phyloP scores from a whole-genome alignment of 2,329 filamentous ascomycete species.

The Aureobasidium sp. region DNA sequence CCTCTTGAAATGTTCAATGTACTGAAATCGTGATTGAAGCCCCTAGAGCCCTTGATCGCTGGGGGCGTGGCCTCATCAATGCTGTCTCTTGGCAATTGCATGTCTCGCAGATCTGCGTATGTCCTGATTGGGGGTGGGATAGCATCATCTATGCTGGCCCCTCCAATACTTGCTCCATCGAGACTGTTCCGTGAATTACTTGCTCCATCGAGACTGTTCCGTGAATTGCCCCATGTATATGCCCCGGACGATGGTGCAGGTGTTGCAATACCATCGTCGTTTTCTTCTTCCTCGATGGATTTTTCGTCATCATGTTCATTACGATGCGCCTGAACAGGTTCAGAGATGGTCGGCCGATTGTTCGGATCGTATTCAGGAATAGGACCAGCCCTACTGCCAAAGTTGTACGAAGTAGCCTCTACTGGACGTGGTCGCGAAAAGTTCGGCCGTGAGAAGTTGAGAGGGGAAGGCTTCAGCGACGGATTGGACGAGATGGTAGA shows the following conservation, averaged over 20 bases:
- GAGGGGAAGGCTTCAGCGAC: constrained; percentile 14
- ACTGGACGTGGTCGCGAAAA: constrained; percentile 19
- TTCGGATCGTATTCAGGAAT: not conserved
- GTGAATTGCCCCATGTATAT: not conserved
- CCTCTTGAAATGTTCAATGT: not conserved
- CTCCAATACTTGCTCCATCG: not conserved
- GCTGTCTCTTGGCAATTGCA: not conserved
- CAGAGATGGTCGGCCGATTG: not conserved
- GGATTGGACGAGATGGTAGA: not conserved
- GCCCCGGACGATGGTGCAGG: not conserved
- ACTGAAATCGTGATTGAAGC: not conserved
- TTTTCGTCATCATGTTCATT: not conserved
- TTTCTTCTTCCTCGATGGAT: not conserved
- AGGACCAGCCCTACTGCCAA: not conserved
- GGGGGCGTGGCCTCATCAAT: not conserved
- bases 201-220: not conserved
- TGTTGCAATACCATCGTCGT: not conserved
- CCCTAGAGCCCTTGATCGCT: not conserved
- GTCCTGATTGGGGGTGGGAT: not conserved
- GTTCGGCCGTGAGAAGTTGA: constrained; percentile 24
- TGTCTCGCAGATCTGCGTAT: not conserved
- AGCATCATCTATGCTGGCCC: constrained; percentile 3
- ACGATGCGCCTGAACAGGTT: not conserved
- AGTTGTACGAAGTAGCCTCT: not conserved
- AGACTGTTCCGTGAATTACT: not conserved